Percentiles rank a stretch among this genome's conserved stretches.
Evolutionary conservation across 2,329 filamentous ascomycete genomes (phyloP).

Genomic region (Fusarium verticillioides): DNA sequence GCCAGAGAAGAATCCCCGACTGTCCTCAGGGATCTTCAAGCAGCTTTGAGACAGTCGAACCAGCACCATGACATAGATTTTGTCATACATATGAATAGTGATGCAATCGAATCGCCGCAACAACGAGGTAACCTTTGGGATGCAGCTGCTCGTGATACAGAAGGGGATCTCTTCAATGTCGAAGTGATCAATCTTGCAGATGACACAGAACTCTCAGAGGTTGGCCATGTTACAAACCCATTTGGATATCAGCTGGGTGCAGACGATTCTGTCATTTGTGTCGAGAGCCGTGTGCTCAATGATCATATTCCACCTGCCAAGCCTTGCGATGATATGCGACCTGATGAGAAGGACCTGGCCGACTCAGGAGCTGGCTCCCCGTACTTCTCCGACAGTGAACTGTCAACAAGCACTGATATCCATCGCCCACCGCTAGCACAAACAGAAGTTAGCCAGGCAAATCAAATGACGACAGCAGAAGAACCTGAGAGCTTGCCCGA

Average conservation of each 20-base stretch:
- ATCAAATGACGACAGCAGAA: background rate
- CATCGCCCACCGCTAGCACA: background rate
- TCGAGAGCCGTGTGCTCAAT: background rate
- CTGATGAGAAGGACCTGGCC: constrained; percentile 1
- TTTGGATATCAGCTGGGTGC: constrained; percentile 51
- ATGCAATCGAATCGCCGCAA: constrained; percentile 49
- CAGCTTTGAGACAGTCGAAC: constrained; percentile 70
- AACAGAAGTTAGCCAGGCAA: background rate
- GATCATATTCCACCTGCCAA: constrained; percentile 36
- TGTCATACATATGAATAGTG: constrained; percentile 53
- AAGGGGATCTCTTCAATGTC: constrained; percentile 71
- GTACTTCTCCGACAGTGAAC: constrained; percentile 38
- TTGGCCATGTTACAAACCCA: constrained; percentile 48
- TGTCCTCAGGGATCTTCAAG: constrained; percentile 70
- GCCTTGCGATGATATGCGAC: constrained; percentile 41
- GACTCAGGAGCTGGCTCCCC: constrained; percentile 9
- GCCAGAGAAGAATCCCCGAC: constrained; percentile 77
- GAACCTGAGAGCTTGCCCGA: background rate
- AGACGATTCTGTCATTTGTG: background rate
- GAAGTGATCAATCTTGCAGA: constrained; percentile 70
- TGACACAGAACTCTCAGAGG: constrained; percentile 44
- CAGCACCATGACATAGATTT: constrained; percentile 54
- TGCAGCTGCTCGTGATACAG: constrained; percentile 73
- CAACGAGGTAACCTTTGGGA: constrained; percentile 70
- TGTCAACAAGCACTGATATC: constrained; percentile 30